Percentiles rank a stretch among this genome's conserved stretches.
These are phyloP conservation scores for Chaetomiaceae sp. DNA, from an alignment of 2,329 filamentous ascomycete species.

Conservation along the genomic window DNA sequence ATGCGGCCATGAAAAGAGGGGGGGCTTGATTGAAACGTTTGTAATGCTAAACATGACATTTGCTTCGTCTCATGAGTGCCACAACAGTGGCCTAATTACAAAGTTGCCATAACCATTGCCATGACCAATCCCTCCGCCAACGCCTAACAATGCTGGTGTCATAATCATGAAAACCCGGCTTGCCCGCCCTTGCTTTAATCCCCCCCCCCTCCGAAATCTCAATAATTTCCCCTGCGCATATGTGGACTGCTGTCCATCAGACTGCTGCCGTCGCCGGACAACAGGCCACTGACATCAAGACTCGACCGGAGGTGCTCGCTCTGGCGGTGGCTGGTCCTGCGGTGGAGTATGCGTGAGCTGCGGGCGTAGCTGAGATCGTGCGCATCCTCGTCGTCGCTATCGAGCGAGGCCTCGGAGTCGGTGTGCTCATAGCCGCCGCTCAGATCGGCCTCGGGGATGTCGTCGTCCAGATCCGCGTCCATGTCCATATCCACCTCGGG, in stretches of 20 bases:
- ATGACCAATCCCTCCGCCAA: background rate
- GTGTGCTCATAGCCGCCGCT: constrained; percentile 69
- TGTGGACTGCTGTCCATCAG: constrained; percentile 52
- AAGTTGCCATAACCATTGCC: background rate
- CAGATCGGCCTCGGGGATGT: constrained; percentile 63
- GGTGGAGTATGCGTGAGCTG: constrained; percentile 15
- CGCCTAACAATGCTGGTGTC: constrained; percentile 13
- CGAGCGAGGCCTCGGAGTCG: constrained; percentile 64
- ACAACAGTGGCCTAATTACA: background rate
- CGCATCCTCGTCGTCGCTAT: constrained; percentile 35
- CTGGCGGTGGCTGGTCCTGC: constrained; percentile 16
- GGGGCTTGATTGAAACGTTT: constrained; percentile 10
- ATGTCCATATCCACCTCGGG: constrained; percentile 47
- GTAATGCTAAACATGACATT: constrained; percentile 13
- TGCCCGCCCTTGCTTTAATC: background rate
- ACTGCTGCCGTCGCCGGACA: constrained; percentile 55
- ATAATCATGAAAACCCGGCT: background rate
- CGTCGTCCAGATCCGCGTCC: constrained; percentile 66
- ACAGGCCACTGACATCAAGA: constrained; percentile 52
- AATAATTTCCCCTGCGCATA: constrained; percentile 32
- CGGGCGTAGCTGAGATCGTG: constrained; percentile 30
- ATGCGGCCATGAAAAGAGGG: constrained; percentile 10
- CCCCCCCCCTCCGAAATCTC: background rate
- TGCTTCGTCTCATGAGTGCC: background rate
- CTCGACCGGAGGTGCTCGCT: constrained; percentile 42